Conservation (phyloP, 2,329 filamentous ascomycete species). For the Cladosporium sp. region DNA sequence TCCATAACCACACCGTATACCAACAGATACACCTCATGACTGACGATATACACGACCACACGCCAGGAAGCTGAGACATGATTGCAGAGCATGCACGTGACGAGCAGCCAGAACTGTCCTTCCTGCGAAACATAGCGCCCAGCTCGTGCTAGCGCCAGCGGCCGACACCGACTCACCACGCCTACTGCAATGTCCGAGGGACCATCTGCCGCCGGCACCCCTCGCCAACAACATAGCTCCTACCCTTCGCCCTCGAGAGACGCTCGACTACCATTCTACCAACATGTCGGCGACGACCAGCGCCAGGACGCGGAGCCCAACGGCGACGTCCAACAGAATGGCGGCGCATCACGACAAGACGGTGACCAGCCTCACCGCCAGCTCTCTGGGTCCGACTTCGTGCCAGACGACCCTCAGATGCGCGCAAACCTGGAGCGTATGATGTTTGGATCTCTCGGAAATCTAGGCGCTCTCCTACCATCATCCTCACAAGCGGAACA, state of each 20-base stretch:
- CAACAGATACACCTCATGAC: background rate
- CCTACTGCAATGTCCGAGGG: slow-evolving; percentile 14
- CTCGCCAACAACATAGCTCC: slow-evolving; percentile 12
- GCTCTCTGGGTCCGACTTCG: background rate
- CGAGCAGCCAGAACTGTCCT: background rate
- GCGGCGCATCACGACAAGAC: slow-evolving; percentile 13
- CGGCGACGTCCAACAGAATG: slow-evolving; percentile 9
- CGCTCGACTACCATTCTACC: slow-evolving; percentile 20
- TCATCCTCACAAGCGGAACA: slow-evolving; percentile 16
- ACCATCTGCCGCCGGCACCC: slow-evolving; percentile 11
- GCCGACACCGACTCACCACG: background rate
- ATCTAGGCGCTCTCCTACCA: slow-evolving; percentile 5
- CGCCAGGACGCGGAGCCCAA: background rate
- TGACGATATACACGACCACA: background rate
- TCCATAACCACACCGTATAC: background rate
- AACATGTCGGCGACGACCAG: slow-evolving; percentile 1
- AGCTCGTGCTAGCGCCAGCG: background rate
- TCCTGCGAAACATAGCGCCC: slow-evolving; percentile 4
- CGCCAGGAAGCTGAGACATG: background rate
- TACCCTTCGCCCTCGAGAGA: slow-evolving; percentile 19
- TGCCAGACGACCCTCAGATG: slow-evolving; percentile 25
- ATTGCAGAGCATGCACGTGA: background rate
- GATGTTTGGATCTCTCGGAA: slow-evolving; percentile 18
- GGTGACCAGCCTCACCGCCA: background rate
- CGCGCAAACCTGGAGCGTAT: slow-evolving; percentile 24